Percentiles rank a stretch among this genome's conserved stretches.
These are phyloP conservation scores for Capsella bursapastoris DNA, from an alignment of 345 rosid species.

Conservation along the genomic window DNA sequence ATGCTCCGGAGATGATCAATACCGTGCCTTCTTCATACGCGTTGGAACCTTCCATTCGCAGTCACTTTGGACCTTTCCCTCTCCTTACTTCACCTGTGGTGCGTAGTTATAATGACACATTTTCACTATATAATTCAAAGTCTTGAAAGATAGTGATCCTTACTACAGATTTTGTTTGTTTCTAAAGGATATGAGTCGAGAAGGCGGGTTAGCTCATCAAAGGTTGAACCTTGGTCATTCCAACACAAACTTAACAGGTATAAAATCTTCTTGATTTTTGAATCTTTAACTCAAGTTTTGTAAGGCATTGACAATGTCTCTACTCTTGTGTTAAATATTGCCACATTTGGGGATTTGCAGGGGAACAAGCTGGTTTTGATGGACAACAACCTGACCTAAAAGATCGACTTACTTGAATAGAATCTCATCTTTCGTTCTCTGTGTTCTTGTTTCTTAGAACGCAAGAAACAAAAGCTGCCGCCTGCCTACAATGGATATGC, in stretches of 20 bases:
- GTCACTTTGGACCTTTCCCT: conserved; percentile 58
- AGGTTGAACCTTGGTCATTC: conserved; percentile 51
- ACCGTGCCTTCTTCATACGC: conserved; percentile 50
- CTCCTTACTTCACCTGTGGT: conserved; percentile 54
- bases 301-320: not conserved
- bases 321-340: not conserved
- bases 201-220: conserved; percentile 50
- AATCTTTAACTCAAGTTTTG: not conserved
- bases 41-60: conserved; percentile 61
- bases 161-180: not conserved
- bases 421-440: not conserved
- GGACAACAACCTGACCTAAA: conserved; percentile 35
- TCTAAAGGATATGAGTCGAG: conserved; percentile 56
- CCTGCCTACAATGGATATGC: conserved; percentile 1
- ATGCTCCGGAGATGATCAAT: conserved; percentile 49
- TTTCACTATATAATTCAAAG: not conserved
- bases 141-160: conserved; percentile 17
- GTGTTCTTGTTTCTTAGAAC: conserved; percentile 28
- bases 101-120: conserved; percentile 15
- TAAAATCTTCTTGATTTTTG: not conserved
- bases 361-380: conserved; percentile 39
- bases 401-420: conserved; percentile 33
- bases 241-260: conserved; percentile 53
- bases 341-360: conserved; percentile 32
- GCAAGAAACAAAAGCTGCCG: conserved; percentile 26